Evolutionary conservation across 2,329 filamentous ascomycete genomes (phyloP), one percentile per base, ranked within the genome.

Genomic region (Botryotinia narcissicola): DNA sequence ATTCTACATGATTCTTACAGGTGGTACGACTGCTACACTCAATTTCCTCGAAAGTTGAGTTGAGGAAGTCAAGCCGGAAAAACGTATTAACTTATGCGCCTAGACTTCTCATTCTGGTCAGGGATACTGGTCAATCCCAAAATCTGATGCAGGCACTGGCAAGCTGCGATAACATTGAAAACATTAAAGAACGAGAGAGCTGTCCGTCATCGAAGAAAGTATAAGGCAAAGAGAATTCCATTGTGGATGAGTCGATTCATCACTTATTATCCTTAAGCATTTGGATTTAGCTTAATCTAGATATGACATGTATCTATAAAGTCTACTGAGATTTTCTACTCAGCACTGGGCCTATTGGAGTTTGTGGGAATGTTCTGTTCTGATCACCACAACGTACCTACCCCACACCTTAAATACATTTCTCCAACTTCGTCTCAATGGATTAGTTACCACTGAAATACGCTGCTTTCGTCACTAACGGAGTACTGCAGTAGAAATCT

Each of bases 401-500:
- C 12, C 14, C 14, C 12, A n/a, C 22, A 12, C 25, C 48, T 61
- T 20, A 16, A n/a, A 40, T 22, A 16, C 7, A n/a, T n/a, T 51
- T n/a, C 48, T 51, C 5, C 2, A 3, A 14, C 22, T n/a, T n/a
- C 25, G 25, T 25, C 22, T 51, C 46, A 12, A 25, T 25, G 3
- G 22, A 14, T n/a, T 14, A 7, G 4, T 25, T n/a, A n/a, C 25
- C 25, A 51, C 48, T n/a, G 5, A n/a, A 14, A 4, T 51, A 1
- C 25, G 12, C 4, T 14, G 6, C 12, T 4, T n/a, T 6, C 12
- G 5, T 51, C 12, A n/a, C 2, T 6, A 51, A 16, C 6, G 14
- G 25, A n/a, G 25, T n/a, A 12, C 25, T 0, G 5, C 5, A n/a
- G 46, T 25, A 25, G 25, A n/a, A 0, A 12, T 25, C 1, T 25